A percentile compares a stretch with the other conserved stretches of the same genome.
These are phyloP conservation scores for Venturia aucupariae DNA, from an alignment of 2,329 filamentous ascomycete species.

Conservation along the genomic window DNA sequence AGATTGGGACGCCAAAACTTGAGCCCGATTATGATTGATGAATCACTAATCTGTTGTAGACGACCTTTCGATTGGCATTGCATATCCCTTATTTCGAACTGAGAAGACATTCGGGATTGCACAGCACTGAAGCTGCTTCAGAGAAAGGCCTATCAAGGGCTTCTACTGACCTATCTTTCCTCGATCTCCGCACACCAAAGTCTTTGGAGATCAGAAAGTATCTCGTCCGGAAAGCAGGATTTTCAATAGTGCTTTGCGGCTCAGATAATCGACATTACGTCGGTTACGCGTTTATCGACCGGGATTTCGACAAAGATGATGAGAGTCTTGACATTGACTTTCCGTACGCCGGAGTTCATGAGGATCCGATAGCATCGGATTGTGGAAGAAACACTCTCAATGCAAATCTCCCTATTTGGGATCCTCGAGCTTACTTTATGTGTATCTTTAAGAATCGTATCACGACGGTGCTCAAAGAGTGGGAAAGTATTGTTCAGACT, in stretches of 20 bases:
- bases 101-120: no score
- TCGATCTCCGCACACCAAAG: neutral
- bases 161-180: neutral
- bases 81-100: neutral
- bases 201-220: neutral
- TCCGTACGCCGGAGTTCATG: neutral
- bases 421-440: conserved; percentile 13
- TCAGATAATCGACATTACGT: neutral
- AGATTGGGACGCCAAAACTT: no score
- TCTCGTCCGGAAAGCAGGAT: neutral
- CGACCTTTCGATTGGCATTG: neutral
- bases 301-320: neutral
- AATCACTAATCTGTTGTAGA: no score
- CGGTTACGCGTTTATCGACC: neutral
- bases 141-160: no score
- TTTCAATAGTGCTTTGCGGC: neutral
- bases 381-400: conserved; percentile 1
- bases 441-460: neutral
- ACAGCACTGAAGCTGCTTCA: no score
- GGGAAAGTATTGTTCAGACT: no score
- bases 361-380: neutral
- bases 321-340: neutral
- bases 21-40: no score
- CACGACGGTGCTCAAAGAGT: neutral
- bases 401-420: neutral